These are phyloP conservation scores for Biscogniauxia sp. DNA, from an alignment of 2,329 filamentous ascomycete species.

Conservation along the genomic window DNA sequence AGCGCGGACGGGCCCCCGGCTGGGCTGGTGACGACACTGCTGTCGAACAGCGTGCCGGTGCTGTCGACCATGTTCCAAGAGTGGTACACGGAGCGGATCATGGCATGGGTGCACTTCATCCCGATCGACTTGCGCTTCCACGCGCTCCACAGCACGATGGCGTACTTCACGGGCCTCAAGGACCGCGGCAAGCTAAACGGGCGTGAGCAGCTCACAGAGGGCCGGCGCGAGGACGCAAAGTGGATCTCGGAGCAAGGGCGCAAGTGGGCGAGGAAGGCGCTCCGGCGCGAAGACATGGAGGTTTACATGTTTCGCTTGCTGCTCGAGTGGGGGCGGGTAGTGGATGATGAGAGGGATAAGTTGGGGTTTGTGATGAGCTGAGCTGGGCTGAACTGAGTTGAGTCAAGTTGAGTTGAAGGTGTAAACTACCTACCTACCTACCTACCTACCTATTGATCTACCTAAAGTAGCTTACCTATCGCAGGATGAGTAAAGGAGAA, in stretches of 20 bases:
- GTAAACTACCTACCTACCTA: too few relatives aligned
- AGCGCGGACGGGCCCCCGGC: constrained; percentile 64
- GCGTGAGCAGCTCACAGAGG: constrained; percentile 45
- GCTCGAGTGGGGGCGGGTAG: constrained; percentile 72
- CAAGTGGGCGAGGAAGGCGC: constrained; percentile 61
- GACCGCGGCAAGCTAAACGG: constrained; percentile 43
- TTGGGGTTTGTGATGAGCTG: constrained; percentile 35
- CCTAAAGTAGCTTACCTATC: too few relatives aligned
- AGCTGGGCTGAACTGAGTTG: too few relatives aligned
- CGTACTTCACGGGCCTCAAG: constrained; percentile 67
- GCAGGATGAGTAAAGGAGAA: too few relatives aligned
- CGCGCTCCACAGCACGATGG: constrained; percentile 68
- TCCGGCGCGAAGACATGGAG: constrained; percentile 74
- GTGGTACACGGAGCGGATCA: constrained; percentile 75
- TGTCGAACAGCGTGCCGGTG: constrained; percentile 66
- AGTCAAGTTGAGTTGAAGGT: too few relatives aligned
- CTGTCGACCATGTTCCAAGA: constrained; percentile 71
- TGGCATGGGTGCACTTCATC: constrained; percentile 78
- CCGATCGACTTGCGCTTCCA: constrained; percentile 73
- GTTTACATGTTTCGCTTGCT: constrained; percentile 76
- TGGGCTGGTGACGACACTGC: constrained; percentile 60
- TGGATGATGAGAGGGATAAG: constrained; percentile 58
- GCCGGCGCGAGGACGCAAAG: constrained; percentile 52
- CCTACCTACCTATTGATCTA: too few relatives aligned
- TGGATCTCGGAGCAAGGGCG: constrained; percentile 66